Percentiles rank a stretch among this genome's conserved stretches.
These are phyloP conservation scores for Leccinum disarticulatum DNA, from an alignment of 768 basidiomycete species.

Conservation along the genomic window DNA sequence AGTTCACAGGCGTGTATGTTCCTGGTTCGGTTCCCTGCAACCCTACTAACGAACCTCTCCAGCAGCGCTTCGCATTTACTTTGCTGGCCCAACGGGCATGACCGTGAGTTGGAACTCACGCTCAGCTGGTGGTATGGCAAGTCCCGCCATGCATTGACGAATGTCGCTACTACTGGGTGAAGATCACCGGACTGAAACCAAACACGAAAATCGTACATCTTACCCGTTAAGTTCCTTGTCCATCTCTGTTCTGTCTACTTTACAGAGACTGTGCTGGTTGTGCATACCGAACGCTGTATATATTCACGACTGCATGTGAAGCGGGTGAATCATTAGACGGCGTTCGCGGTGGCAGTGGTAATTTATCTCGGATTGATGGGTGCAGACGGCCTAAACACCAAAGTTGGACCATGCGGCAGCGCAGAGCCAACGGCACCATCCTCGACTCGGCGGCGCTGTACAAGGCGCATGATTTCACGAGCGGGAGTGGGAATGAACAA, in stretches of 20 bases:
- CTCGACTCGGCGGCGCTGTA: constrained; percentile 27
- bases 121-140: constrained; percentile 25
- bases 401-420: too few relatives aligned
- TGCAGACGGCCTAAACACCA: too few relatives aligned
- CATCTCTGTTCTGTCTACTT: not conserved
- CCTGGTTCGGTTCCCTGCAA: constrained; percentile 30
- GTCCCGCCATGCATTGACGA: constrained; percentile 17
- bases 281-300: too few relatives aligned
- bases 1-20: constrained; percentile 30
- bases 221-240: constrained; percentile 20
- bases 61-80: constrained; percentile 24
- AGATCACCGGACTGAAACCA: constrained; percentile 23
- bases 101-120: constrained; percentile 26
- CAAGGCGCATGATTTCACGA: constrained; percentile 20
- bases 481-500: not conserved
- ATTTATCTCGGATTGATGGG: too few relatives aligned
- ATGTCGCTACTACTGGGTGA: constrained; percentile 24
- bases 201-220: constrained; percentile 23
- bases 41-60: constrained; percentile 27
- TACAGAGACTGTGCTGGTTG: constrained; percentile 28
- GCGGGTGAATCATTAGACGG: too few relatives aligned
- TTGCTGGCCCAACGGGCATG: constrained; percentile 26
- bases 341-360: too few relatives aligned
- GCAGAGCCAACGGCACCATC: constrained; percentile 30
- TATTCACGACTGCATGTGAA: too few relatives aligned